These are phyloP conservation scores for Paramecium tetraurelia DNA, from an alignment of 73 alveolate species.

Conservation along the genomic window DNA sequence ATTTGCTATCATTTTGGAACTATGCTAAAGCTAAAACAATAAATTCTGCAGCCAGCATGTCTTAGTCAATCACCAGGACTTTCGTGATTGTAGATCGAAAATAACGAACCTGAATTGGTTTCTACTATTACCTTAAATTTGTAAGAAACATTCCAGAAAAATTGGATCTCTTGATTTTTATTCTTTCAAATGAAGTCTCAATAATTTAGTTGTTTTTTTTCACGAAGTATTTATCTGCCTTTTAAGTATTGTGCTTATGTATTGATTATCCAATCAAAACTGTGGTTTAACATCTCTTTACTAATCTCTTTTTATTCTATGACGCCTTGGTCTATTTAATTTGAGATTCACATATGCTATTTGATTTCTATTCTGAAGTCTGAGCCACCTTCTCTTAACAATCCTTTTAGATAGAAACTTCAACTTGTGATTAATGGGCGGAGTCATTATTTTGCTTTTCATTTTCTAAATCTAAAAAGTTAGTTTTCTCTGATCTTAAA, in stretches of 20 bases:
- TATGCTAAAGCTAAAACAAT: not conserved
- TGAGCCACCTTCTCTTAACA: not conserved
- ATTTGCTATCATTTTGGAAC: not conserved
- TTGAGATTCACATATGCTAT: not conserved
- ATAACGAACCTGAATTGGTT: not conserved
- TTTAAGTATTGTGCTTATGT: not conserved
- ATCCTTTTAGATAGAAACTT: not conserved
- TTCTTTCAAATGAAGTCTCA: not conserved
- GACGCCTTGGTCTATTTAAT: not conserved
- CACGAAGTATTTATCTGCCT: not conserved
- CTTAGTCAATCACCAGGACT: not conserved
- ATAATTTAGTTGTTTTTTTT: not conserved
- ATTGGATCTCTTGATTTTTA: not conserved
- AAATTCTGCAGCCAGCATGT: constrained; percentile 20
- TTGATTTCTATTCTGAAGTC: not conserved
- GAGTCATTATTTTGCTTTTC: not conserved
- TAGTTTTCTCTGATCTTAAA: not conserved
- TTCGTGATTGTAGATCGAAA: not conserved
- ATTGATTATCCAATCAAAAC: not conserved
- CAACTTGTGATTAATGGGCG: not conserved
- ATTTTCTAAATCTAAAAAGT: not conserved
- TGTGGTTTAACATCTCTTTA: not conserved
- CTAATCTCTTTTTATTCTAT: not conserved
- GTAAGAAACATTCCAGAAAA: not conserved
- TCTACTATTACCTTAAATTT: not conserved